A percentile compares a stretch with the other conserved stretches of the same genome.
Evolutionary conservation across 1,139 yeast species (phyloP).

Genomic region (Magnusiomyces tetraspermus): DNA sequence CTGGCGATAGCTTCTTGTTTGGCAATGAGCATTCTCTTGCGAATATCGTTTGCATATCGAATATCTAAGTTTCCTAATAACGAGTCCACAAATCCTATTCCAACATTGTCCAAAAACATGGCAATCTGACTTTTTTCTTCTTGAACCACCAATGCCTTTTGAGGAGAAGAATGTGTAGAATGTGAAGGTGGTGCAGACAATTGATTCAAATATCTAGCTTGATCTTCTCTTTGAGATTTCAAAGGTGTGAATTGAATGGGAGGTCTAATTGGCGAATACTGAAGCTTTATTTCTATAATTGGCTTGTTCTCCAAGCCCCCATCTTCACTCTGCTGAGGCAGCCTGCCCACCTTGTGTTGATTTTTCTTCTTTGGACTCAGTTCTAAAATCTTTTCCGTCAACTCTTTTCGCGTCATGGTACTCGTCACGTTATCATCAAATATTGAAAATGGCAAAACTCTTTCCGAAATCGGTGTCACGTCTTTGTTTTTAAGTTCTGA

Average conservation of each 20-base stretch:
- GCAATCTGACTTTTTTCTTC: constrained; percentile 19
- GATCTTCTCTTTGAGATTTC: neutral
- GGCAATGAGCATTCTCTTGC: neutral
- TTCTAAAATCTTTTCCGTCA: constrained; percentile 6
- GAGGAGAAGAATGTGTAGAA: neutral
- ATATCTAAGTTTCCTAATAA: constrained; percentile 18
- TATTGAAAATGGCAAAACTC: neutral
- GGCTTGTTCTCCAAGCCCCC: neutral
- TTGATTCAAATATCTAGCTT: neutral
- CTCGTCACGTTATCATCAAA: too few species aligned
- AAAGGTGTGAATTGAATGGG: neutral
- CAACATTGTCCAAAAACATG: constrained; percentile 27
- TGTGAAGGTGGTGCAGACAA: neutral
- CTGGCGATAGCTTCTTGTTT: neutral
- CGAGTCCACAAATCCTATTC: constrained; percentile 30
- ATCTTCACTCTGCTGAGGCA: neutral
- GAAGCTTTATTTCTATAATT: neutral
- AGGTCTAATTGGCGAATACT: neutral
- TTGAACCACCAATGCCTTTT: too few species aligned
- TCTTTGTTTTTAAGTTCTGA: constrained; percentile 5
- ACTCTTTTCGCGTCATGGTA: too few species aligned
- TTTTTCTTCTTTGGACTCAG: constrained; percentile 11
- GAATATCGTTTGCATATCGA: neutral
- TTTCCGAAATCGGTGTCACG: neutral
- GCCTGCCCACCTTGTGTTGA: too few species aligned